A percentile compares a stretch with the other conserved stretches of the same genome.
These are phyloP conservation scores for Colletotrichum liriopes DNA, from an alignment of 2,329 filamentous ascomycete genomes.

Conservation along the genomic window DNA sequence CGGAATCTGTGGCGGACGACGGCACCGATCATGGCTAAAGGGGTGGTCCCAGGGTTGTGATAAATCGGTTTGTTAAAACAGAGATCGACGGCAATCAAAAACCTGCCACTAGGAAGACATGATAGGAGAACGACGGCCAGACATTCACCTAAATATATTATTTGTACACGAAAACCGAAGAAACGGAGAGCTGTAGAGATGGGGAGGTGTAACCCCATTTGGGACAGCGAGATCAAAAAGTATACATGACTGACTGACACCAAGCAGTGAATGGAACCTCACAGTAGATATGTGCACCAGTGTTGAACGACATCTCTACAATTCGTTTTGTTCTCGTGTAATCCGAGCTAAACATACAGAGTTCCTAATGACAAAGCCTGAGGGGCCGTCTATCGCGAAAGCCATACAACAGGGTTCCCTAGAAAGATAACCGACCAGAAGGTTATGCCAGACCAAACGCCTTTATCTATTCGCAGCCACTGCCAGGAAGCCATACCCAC, in stretches of 20 bases:
- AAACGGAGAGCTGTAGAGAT: no score
- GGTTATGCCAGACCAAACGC: conserved; percentile 38
- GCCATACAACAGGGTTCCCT: conserved; percentile 8
- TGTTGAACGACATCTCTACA: neutral
- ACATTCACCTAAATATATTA: no score
- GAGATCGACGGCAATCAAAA: no score
- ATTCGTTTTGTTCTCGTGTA: conserved; percentile 23
- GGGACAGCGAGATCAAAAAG: neutral
- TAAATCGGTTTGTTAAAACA: no score
- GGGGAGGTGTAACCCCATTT: no score
- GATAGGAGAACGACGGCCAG: no score
- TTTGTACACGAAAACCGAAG: no score
- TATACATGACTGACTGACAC: neutral
- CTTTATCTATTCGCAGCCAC: conserved; percentile 36
- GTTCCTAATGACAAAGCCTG: conserved; percentile 3
- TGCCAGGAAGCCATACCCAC: conserved; percentile 22
- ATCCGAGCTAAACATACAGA: conserved; percentile 19
- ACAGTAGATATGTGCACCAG: no score
- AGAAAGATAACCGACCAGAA: conserved; percentile 17
- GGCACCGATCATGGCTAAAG: no score
- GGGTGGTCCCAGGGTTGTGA: neutral
- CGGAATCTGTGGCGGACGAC: no score
- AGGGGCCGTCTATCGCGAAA: conserved; percentile 24
- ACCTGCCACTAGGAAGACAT: no score
- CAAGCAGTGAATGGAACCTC: no score